Evolutionary conservation across 208 protist genomes (phyloP).

Genomic region (Naegleria gruberi): DNA sequence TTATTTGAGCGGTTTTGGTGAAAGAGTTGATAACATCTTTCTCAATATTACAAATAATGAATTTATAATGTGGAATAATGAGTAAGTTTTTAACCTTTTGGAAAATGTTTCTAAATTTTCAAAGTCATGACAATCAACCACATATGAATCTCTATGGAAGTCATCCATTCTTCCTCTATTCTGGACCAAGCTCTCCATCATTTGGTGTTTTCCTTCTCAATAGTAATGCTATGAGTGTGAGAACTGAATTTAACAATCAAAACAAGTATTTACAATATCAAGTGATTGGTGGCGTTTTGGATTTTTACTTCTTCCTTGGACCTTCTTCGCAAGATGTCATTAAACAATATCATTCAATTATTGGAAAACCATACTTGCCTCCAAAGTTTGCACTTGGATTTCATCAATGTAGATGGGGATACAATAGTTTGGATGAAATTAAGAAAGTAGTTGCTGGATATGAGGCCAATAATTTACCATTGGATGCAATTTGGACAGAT

Average conservation of each 20-base stretch:
- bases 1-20: constrained; percentile 13
- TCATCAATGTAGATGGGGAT: constrained; percentile 57
- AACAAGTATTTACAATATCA: constrained; percentile 41
- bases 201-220: constrained; percentile 58
- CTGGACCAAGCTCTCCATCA: neutral
- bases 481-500: constrained; percentile 66
- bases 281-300: constrained; percentile 56
- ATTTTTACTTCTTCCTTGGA: constrained; percentile 66
- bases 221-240: constrained; percentile 61
- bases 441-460: constrained; percentile 50
- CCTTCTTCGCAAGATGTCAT: constrained; percentile 45
- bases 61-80: neutral
- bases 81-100: too few species aligned
- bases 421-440: constrained; percentile 41
- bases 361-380: constrained; percentile 53
- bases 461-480: constrained; percentile 45
- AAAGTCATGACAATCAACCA: neutral
- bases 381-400: constrained; percentile 56
- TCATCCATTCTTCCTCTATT: constrained; percentile 5
- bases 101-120: too few species aligned
- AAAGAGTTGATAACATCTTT: neutral
- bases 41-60: neutral
- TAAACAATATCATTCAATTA: constrained; percentile 50
- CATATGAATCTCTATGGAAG: neutral
- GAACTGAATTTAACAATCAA: neutral